Evolutionary conservation across 169 alveolate genomes (phyloP), one percentile per base, ranked within the genome.

Genomic region (Toxoplasma gondii): DNA sequence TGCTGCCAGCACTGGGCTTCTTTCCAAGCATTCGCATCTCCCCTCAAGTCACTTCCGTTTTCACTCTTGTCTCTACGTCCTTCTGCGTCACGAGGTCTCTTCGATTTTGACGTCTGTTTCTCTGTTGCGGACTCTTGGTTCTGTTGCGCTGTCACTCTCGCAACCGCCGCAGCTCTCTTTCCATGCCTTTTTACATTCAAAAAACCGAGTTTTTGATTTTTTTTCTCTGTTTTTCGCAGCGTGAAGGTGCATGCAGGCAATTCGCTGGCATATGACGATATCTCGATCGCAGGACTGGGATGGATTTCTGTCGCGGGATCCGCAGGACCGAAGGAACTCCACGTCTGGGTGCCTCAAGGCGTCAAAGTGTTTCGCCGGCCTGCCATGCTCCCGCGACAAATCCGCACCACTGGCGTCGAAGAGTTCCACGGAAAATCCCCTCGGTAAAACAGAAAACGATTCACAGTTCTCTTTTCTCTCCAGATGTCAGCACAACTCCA

Each of bases 221-320:
- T 7, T 53, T 34, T 29, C 38, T 54, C 58, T 39, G 19, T 36
- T 7, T 22, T 22, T 31, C 82, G 9, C 94, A 93, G 95, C 16
- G 95, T 93, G 53, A 43, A 93, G 93, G 95, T 93, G 70, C 74
- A 86, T 54, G 93, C 92, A 29, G 93, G 91, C 5, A 29, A 39
- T n/a, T 17, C 2, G 81, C 43, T 38, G 38, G 91, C 95, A 10
- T 82, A 96, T 44, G 98, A 97, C 93, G 98, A 97, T 94, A 80
- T 97, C 36, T 97, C 96, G 41, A 96, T 97, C 31, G 95, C 97
- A 2, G 98, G 98, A 24, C 93, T 97, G 54, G 97, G 98, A 5
- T 97, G 98, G 98, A 80, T 97, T 43, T 94, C 98, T 34, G 69
- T 96, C 36, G 93, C 94, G 53, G 98, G 98, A 12, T 41, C 49